Evolutionary conservation across 2,329 filamentous ascomycete species (phyloP), one percentile per base, ranked within the genome.

Genomic region (Ceratocystis ficicola): DNA sequence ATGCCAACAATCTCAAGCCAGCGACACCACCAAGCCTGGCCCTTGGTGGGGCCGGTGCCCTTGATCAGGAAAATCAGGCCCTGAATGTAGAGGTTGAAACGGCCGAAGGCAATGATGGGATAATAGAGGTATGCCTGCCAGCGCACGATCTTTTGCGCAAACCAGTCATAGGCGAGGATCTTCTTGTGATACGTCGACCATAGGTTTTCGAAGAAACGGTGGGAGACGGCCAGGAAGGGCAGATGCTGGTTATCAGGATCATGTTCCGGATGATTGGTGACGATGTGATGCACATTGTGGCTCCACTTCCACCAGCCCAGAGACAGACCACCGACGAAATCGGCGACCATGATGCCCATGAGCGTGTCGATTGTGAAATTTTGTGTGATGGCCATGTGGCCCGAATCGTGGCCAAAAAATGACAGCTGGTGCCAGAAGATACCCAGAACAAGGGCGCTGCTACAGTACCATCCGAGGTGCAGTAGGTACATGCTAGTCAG

Each of bases 301-400:
- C 86, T 96, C 68, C 85, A 83, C 76, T 97, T 97, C 93, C 94
- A 99, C 94, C 94, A 99, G 57, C 93, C 90, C 65, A 96, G 77
- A 30, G 90, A 96, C 44, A 99, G 77, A 0, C 94, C 94, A 46
- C 94, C 94, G 22, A 94, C 78, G 71, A 88, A 97, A 74, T 96
- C 88, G 64, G 92, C 91, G 71, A 96, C 88, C 69, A 95, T 77
- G 72, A 97, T 96, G 62, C 90, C 93, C 69, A 99, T 90, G 62
- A 88, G 80, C 1, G 87, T 88, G 74, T 99, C 94, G 46, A 85
- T 76, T 62, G 88, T 86, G 74, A 93, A 97, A 73, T 87, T 81
- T 75, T 97, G 93, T 1, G 94, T 99, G 71, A 99, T 96, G 70
- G 90, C 94, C 88, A 96, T 95, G 75, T 99, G 94, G 5, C 90